Evolutionary conservation across 164 flowering plant genomes (phyloP).

Genomic region (Nymphaea thermarum): DNA sequence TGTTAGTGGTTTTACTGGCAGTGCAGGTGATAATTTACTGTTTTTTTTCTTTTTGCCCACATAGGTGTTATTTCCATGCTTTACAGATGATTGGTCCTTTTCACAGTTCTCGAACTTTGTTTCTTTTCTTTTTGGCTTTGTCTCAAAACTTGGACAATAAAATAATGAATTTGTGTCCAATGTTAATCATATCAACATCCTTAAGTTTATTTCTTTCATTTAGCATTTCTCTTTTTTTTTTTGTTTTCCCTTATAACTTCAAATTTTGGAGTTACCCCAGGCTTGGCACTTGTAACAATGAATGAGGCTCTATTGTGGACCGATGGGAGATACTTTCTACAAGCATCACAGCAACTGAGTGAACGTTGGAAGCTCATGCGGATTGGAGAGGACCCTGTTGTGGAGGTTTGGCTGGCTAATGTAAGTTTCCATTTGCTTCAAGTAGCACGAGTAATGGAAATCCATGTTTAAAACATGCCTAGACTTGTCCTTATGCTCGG

Average conservation of each 20-base stretch:
- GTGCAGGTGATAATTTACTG: constrained; percentile 60
- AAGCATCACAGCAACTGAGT: constrained; percentile 69
- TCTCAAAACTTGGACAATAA: too few species aligned
- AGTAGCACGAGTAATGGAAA: too few species aligned
- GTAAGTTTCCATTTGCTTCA: constrained; percentile 26
- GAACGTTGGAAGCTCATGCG: constrained; percentile 92
- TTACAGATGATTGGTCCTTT: too few species aligned
- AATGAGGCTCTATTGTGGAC: constrained; percentile 87
- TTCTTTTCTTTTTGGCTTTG: too few species aligned
- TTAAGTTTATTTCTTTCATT: background rate
- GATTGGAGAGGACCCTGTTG: constrained; percentile 71
- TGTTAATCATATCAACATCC: background rate
- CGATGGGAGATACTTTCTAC: constrained; percentile 91
- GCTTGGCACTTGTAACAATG: constrained; percentile 75
- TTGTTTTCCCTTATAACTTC: background rate
- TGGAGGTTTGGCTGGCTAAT: constrained; percentile 84
- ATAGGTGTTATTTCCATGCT: too few species aligned
- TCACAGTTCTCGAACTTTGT: too few species aligned
- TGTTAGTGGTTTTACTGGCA: constrained; percentile 94
- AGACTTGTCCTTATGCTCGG: too few species aligned
- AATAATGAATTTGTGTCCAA: background rate
- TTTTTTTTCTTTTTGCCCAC: too few species aligned
- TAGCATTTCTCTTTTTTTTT: background rate
- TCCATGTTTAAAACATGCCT: too few species aligned
- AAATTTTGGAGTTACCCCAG: constrained; percentile 19